Evolutionary conservation across 2,329 filamentous ascomycete genomes (phyloP), one percentile per base, ranked within the genome.

Genomic region (Trichoderma sp.): DNA sequence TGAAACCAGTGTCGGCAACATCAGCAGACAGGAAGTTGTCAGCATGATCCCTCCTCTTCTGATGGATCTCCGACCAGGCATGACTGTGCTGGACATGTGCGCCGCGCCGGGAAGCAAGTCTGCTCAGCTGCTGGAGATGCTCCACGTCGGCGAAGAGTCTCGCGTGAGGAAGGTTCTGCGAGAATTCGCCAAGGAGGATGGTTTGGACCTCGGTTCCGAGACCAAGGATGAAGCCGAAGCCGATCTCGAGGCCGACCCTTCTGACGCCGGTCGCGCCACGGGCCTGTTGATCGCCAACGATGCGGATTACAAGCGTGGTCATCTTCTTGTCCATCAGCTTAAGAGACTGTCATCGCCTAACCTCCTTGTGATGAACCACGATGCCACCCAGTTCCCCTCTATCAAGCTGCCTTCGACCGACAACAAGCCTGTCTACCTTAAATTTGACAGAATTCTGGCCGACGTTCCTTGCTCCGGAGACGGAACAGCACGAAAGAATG

Each of bases 31-130:
- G 83, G 96, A 99, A 84, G 92, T 97, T 58, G 96, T 99, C 78
- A 97, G 94, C 85, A 99, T 99, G 96, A 98, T 99, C 74, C 96
- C 96, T 30, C 96, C 96, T 30, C 88, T 98, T 76, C 86, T 98
- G 77, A 92, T 99, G 86, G 95, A 98, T 78, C 87, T 98, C 65
- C 90, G 90, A 76, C 95, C 96, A 5, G 93, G 95, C 68, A 97
- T 98, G 91, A 92, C 92, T 1, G 95, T 98, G 11, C 84, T 99
- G 76, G 96, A 99, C 81, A 91, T 99, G 85, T 99, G 96, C 83
- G 96, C 96, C 73, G 96, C 96, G 1, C 96, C 96, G 1, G 96
- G 96, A 73, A 98, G 95, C 86, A 99, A 99, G 86, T 95, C 96
- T 14, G 93, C 94, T 4, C 96, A 99, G 84, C 84, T 99, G 71